Percentiles rank a stretch among this genome's conserved stretches.
Conservation (phyloP, 768 basidiomycete species). For the Mycena leptocephala region DNA sequence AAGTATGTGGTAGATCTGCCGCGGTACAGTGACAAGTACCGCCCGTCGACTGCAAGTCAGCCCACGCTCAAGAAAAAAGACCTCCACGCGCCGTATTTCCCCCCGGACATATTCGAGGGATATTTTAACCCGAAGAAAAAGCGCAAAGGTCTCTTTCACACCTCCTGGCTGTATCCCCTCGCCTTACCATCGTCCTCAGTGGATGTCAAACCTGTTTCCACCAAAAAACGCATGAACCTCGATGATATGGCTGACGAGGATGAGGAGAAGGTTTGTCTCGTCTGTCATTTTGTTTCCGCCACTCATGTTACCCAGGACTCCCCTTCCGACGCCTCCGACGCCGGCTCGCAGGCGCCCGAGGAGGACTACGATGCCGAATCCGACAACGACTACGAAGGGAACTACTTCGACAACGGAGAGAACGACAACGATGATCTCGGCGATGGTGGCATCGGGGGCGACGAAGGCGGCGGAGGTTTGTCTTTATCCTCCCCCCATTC, state of each 20-base stretch:
- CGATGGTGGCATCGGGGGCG: conserved; percentile 77
- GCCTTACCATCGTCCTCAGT: conserved; percentile 2
- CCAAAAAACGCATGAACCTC: conserved; percentile 68
- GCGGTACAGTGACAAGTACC: conserved; percentile 90
- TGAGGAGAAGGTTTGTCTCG: conserved; percentile 66
- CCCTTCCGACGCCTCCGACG: conserved; percentile 79
- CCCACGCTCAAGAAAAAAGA: conserved; percentile 81
- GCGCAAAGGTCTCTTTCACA: conserved; percentile 61
- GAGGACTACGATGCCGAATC: no score
- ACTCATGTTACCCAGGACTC: conserved; percentile 66
- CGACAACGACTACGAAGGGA: conserved; percentile 93
- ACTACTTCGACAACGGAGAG: conserved; percentile 94
- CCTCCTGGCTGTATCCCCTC: neutral
- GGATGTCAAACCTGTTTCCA: conserved; percentile 48
- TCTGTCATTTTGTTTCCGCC: neutral
- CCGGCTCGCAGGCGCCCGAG: conserved; percentile 74
- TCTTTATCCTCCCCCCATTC: neutral
- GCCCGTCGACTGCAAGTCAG: conserved; percentile 71
- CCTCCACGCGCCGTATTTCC: conserved; percentile 85
- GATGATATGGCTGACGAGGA: conserved; percentile 80
- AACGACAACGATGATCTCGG: conserved; percentile 85
- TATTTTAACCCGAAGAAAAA: conserved; percentile 87
- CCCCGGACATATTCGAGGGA: conserved; percentile 80
- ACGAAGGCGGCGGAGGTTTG: conserved; percentile 66
- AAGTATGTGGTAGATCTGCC: conserved; percentile 69